Evolutionary conservation across 2,329 filamentous ascomycete genomes (phyloP).

Genomic region (Dactylellina cionopaga): DNA sequence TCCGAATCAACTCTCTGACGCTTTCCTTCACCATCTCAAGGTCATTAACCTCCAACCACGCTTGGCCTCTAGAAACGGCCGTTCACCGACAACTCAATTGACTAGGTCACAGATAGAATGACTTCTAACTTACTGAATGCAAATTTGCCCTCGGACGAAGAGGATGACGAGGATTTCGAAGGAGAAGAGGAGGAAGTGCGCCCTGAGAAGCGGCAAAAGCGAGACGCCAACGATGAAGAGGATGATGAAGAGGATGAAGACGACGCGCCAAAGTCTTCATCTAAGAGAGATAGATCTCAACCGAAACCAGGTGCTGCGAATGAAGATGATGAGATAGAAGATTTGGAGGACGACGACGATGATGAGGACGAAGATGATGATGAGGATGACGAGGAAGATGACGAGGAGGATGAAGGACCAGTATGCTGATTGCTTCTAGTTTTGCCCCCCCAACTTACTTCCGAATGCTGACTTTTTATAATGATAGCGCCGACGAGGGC

Average conservation of each 20-base stretch:
- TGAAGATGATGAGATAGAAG: constrained; percentile 49
- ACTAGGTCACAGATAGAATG: not conserved
- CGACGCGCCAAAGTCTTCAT: constrained; percentile 47
- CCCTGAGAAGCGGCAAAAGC: constrained; percentile 39
- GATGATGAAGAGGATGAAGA: constrained; percentile 50
- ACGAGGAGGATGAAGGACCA: constrained; percentile 71
- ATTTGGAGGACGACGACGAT: constrained; percentile 55
- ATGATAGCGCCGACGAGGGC: constrained; percentile 55
- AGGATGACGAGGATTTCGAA: constrained; percentile 53
- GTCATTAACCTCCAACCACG: not conserved
- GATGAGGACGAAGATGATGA: constrained; percentile 66
- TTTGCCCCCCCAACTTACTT: not conserved
- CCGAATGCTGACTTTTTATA: not conserved
- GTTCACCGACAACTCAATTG: not conserved
- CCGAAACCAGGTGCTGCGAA: constrained; percentile 31
- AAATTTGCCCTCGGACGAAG: constrained; percentile 48
- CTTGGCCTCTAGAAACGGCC: not conserved
- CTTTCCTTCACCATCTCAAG: not conserved
- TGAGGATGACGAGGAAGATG: constrained; percentile 68
- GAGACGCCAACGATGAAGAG: constrained; percentile 39
- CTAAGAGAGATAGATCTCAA: constrained; percentile 24
- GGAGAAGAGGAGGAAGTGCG: constrained; percentile 30
- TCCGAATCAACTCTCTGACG: not conserved
- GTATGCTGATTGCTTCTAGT: constrained; percentile 21
- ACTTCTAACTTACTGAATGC: constrained; percentile 29